Conservation (phyloP, 192 early-diverging fungal species). For the Bifiguratus adelaidae region DNA sequence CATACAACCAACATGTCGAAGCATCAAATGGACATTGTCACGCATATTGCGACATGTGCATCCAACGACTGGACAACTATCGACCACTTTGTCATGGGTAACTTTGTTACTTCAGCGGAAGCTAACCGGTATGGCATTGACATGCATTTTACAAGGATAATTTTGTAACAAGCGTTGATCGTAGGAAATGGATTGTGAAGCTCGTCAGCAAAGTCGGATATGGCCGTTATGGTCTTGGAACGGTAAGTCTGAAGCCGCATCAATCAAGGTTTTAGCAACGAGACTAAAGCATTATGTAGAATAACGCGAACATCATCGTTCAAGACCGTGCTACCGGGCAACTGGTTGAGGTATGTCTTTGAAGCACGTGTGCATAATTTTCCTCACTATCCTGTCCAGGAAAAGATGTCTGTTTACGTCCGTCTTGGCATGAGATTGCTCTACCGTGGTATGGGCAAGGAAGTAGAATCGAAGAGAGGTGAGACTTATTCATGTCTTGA, state of each 20-base stretch:
- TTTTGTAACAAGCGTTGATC: no score
- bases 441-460: slow-evolving; percentile 48
- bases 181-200: slow-evolving; percentile 37
- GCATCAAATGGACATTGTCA: slow-evolving; percentile 62
- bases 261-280: no score
- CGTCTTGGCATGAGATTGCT: slow-evolving; percentile 68
- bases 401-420: slow-evolving; percentile 69
- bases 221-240: slow-evolving; percentile 32
- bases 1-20: slow-evolving; percentile 39
- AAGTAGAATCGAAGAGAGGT: slow-evolving; percentile 21
- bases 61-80: slow-evolving; percentile 54
- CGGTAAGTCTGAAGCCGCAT: no score
- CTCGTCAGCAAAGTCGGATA: slow-evolving; percentile 24
- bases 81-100: slow-evolving; percentile 63
- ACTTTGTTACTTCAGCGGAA: slow-evolving; percentile 66
- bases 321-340: slow-evolving; percentile 58
- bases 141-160: no score
- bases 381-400: no score
- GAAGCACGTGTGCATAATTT: no score
- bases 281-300: no score
- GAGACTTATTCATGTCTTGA: no score
- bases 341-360: no score
- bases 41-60: slow-evolving; percentile 66
- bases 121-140: no score
- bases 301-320: slow-evolving; percentile 67